Conservation (phyloP, 768 basidiomycete species). For the Pisolithus marmoratus region DNA sequence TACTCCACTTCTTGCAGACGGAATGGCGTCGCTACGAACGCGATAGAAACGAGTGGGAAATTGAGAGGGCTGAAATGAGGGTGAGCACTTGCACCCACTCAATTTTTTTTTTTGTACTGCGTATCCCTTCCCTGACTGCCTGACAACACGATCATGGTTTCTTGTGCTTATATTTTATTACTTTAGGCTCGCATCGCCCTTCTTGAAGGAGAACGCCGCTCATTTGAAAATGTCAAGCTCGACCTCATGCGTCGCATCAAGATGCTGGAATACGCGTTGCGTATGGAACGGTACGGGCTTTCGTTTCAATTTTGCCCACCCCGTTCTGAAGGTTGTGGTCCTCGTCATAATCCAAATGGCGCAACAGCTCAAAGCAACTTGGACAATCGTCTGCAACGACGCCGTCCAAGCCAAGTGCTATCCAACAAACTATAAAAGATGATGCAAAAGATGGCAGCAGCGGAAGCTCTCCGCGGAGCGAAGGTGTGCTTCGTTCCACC, state of each 20-base stretch:
- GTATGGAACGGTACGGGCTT: slow-evolving; percentile 79
- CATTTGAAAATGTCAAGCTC: slow-evolving; percentile 94
- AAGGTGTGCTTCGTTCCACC: slow-evolving; percentile 45
- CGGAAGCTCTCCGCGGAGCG: slow-evolving; percentile 79
- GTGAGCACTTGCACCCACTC: slow-evolving; percentile 41
- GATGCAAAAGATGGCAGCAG: slow-evolving; percentile 75
- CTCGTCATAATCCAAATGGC: slow-evolving; percentile 9
- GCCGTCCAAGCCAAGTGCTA: slow-evolving; percentile 58
- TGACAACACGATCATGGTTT: neutral
- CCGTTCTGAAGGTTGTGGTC: slow-evolving; percentile 30
- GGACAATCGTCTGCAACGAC: slow-evolving; percentile 53
- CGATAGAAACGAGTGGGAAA: slow-evolving; percentile 99
- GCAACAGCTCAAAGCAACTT: slow-evolving; percentile 72
- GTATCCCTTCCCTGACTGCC: neutral
- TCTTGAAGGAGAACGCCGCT: slow-evolving; percentile 93
- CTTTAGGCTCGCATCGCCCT: slow-evolving; percentile 90
- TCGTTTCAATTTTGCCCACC: slow-evolving; percentile 5
- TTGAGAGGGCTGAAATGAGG: slow-evolving; percentile 98
- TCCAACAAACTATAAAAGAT: slow-evolving; percentile 65
- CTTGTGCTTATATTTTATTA: slow-evolving; percentile 8
- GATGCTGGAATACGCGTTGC: slow-evolving; percentile 97
- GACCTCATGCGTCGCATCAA: slow-evolving; percentile 96
- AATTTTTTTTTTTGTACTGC: neutral
- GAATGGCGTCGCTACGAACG: slow-evolving; percentile 98
- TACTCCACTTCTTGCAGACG: slow-evolving; percentile 95